Evolutionary conservation across 2,329 filamentous ascomycete genomes (phyloP), one percentile per base, ranked within the genome.

Genomic region (Amphichorda felina): DNA sequence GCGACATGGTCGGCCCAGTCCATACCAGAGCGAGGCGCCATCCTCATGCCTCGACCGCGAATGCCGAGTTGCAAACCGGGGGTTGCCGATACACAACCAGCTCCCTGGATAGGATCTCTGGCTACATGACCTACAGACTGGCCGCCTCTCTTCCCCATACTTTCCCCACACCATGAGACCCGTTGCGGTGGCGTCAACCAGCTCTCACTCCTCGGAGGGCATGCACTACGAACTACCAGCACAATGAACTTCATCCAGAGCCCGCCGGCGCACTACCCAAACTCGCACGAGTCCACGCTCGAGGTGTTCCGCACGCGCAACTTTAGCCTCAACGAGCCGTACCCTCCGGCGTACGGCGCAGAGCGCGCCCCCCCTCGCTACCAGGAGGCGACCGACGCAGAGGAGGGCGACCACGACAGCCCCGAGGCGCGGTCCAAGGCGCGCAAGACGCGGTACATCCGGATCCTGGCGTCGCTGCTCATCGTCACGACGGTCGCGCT

Each of bases 221-320:
- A n/a, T n/a, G n/a, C n/a, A n/a, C n/a, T n/a, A n/a, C n/a, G n/a
- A n/a, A 10, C 21, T 24, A 10, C 21, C 21, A 24, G 11, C 29
- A 31, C 15, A 14, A 41, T 37, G 30, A 40, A 36, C 34, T 24
- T 40, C 35, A 33, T 31, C 25, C 40, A 41, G 19, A 30, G 30
- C 16, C 37, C 40, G 10, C 40, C 40, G 6, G 16, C 28, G 14
- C 40, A 39, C 35, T 37, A 39, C 33, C 40, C 37, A 15, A 38
- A 25, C 30, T 18, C 33, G 16, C 36, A 38, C 15, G 39, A 36
- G 4, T 41, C 40, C 10, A 41, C 34, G 7, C 17, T 30, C 19
- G 40, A 41, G 16, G 19, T 38, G 16, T 39, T 33, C 24, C 31
- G 40, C 21, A 24, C 37, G 4, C 36, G 36, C 16, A 39, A 39